Conservation (phyloP, 371 early-diverging fungal species). For the Mucor sp. region DNA sequence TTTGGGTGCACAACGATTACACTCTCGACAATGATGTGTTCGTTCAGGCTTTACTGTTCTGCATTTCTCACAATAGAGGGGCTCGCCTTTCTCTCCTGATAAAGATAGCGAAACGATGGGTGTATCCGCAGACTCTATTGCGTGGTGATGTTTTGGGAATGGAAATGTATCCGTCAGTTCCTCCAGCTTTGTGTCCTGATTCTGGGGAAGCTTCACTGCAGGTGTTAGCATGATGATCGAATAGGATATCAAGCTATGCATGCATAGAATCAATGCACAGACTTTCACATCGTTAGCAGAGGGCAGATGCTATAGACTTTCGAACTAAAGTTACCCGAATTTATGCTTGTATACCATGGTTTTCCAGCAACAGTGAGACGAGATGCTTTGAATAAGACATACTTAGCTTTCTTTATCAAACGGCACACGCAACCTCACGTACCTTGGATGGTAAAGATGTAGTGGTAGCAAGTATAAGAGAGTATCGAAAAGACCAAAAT, state of each 20-base stretch:
- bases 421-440: not conserved
- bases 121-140: not conserved
- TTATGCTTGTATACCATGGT: not conserved
- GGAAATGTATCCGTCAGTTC: not conserved
- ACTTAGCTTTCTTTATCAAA: not conserved
- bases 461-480: conserved; percentile 15
- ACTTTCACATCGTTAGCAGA: not conserved
- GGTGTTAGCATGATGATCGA: conserved; percentile 7
- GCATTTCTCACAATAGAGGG: conserved; percentile 17
- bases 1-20: conserved; percentile 21
- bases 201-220: not conserved
- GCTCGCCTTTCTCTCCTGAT: conserved; percentile 6
- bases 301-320: not conserved
- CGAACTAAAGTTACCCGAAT: not conserved
- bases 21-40: conserved; percentile 29
- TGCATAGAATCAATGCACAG: not conserved
- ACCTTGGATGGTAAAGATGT: conserved; percentile 3
- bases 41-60: conserved; percentile 20
- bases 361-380: not conserved
- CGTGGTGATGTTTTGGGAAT: not conserved
- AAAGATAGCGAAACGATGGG: not conserved
- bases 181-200: not conserved
- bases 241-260: conserved; percentile 15
- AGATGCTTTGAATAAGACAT: not conserved
- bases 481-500: conserved; percentile 12